phyloP scores from a whole-genome alignment of 495 filamentous ascomycete genomes.

The Glutinoglossum americanum region DNA sequence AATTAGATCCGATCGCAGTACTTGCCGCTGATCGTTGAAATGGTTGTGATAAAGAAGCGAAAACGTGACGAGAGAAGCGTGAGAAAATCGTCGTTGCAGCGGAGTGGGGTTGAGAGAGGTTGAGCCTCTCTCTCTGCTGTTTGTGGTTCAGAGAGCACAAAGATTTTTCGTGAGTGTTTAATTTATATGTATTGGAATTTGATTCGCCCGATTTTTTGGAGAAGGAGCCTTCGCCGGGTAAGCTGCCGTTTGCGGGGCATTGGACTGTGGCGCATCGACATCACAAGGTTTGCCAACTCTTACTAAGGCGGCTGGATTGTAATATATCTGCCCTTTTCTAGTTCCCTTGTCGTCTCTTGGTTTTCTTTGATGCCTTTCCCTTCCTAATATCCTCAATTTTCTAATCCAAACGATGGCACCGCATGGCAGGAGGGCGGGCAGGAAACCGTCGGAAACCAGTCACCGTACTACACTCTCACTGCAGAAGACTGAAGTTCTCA shows the following conservation, averaged over 20 bases:
- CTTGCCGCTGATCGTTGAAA: conserved; percentile 32
- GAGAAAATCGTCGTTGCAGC: conserved; percentile 3
- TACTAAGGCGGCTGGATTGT: background rate
- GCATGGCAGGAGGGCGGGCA: conserved; percentile 7
- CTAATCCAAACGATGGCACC: background rate
- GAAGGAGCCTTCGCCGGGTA: background rate
- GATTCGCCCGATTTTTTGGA: background rate
- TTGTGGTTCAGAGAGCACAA: background rate
- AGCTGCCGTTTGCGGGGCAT: background rate
- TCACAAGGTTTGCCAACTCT: background rate
- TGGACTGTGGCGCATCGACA: background rate
- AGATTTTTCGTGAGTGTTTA: background rate
- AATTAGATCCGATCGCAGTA: conserved; percentile 24
- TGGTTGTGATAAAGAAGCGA: conserved; percentile 33
- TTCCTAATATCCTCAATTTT: background rate
- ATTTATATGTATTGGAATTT: background rate
- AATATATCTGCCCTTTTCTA: background rate
- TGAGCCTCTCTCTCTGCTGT: background rate
- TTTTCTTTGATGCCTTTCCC: background rate
- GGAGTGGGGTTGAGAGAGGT: conserved; percentile 2
- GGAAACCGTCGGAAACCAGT: conserved; percentile 7
- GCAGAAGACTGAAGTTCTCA: conserved; percentile 48
- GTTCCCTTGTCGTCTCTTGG: background rate
- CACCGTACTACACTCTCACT: conserved; percentile 36
- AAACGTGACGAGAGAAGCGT: conserved; percentile 22